phyloP scores from a whole-genome alignment of 1,284 basidiomycete genomes.

The Butyriboletus appendiculatus region DNA sequence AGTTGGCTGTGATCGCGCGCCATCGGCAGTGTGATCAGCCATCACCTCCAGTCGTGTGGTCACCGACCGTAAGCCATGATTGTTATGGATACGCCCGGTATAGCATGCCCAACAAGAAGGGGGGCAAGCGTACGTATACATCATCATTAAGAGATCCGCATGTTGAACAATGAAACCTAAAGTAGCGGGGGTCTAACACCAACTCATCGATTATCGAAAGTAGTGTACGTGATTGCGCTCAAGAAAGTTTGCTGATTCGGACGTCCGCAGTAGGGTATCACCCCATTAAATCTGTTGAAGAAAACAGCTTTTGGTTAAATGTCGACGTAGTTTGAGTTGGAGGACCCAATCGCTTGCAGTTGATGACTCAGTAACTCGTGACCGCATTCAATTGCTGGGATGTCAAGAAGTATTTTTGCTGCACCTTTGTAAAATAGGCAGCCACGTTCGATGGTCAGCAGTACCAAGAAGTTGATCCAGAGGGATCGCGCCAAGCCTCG shows the following conservation, averaged over 20 bases:
- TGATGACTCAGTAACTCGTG: constrained; percentile 53
- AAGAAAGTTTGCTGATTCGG: constrained; percentile 52
- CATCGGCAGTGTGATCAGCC: constrained; percentile 4
- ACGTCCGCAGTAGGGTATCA: constrained; percentile 54
- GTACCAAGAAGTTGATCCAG: constrained; percentile 60
- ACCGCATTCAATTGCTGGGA: constrained; percentile 64
- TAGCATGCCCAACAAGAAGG: constrained; percentile 7
- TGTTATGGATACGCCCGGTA: constrained; percentile 4
- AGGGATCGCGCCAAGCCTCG: constrained; percentile 52
- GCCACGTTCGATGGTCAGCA: constrained; percentile 57
- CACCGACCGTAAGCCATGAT: constrained; percentile 43
- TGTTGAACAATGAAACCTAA: constrained; percentile 64
- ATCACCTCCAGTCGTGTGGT: constrained; percentile 9
- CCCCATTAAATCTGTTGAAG: constrained; percentile 67
- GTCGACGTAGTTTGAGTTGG: constrained; percentile 52
- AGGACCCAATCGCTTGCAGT: constrained; percentile 43
- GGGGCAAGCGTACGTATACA: constrained; percentile 48
- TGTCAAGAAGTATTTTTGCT: constrained; percentile 63
- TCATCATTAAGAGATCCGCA: constrained; percentile 55
- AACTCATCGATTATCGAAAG: constrained; percentile 56
- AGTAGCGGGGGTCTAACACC: constrained; percentile 70
- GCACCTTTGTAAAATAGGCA: constrained; percentile 63
- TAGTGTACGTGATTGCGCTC: constrained; percentile 56
- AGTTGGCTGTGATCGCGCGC: constrained; percentile 4
- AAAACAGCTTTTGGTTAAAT: constrained; percentile 61